Evolutionary conservation across 2,329 filamentous ascomycete genomes (phyloP).

Genomic region (Aureobasidium mangrovei): DNA sequence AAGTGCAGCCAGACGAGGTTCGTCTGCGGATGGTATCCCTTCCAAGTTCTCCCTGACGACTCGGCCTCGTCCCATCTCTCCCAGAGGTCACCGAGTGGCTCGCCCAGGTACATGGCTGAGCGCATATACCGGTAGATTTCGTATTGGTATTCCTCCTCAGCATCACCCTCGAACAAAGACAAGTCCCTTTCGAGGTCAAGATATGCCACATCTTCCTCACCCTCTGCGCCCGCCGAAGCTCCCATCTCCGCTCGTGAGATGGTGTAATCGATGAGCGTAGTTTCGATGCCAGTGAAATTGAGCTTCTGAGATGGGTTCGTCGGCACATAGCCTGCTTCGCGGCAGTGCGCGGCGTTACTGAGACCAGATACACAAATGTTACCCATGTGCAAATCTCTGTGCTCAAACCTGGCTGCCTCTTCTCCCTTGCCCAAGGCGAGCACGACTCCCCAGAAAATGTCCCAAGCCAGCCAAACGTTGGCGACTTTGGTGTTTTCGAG

Average conservation of each 20-base stretch:
- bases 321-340: slow-evolving; percentile 19
- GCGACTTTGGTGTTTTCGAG: slow-evolving; percentile 32
- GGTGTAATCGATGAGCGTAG: slow-evolving; percentile 60
- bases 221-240: slow-evolving; percentile 12
- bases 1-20: slow-evolving; percentile 58
- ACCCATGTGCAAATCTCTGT: slow-evolving; percentile 58
- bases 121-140: slow-evolving; percentile 49
- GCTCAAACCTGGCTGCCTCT: slow-evolving; percentile 52
- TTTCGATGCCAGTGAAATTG: slow-evolving; percentile 47
- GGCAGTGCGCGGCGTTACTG: slow-evolving; percentile 17
- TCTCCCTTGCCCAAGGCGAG: slow-evolving; percentile 54
- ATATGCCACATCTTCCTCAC: slow-evolving; percentile 31
- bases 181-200: slow-evolving; percentile 38
- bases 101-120: slow-evolving; percentile 29
- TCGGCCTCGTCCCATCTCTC: slow-evolving; percentile 21
- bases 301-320: slow-evolving; percentile 30
- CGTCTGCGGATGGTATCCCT: slow-evolving; percentile 48
- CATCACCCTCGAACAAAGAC: slow-evolving; percentile 39
- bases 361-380: slow-evolving; percentile 49
- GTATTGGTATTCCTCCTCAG: slow-evolving; percentile 44
- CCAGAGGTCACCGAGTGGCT: slow-evolving; percentile 34
- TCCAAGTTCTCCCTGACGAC: slow-evolving; percentile 35
- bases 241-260: slow-evolving; percentile 51
- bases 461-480: slow-evolving; percentile 37
- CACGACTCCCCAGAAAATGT: slow-evolving; percentile 60